Conservation (phyloP, 345 rosid genomes). For the Salix purpurea region DNA sequence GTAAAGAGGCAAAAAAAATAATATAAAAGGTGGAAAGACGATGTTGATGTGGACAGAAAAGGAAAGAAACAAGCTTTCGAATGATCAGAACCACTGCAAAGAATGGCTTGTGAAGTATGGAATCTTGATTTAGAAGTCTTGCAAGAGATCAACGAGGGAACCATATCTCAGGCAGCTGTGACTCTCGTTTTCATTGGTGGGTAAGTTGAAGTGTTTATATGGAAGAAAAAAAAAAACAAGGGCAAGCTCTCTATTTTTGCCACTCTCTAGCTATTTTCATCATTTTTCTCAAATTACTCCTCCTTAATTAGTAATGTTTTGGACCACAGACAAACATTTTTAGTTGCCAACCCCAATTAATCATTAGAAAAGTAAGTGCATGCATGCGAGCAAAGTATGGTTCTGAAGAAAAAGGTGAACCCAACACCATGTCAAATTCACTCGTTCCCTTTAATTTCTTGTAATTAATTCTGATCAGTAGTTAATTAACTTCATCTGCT, state of each 20-base stretch:
- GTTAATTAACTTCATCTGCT: neutral
- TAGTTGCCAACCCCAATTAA: neutral
- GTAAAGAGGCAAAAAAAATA: neutral
- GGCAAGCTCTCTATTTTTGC: too few relatives aligned
- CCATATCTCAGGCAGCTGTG: neutral
- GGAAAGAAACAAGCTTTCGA: slow-evolving; percentile 19
- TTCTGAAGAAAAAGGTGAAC: neutral
- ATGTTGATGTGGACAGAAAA: slow-evolving; percentile 39
- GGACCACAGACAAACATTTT: neutral
- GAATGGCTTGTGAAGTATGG: slow-evolving; percentile 25
- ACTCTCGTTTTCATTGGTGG: neutral
- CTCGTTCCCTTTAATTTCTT: neutral
- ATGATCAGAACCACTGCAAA: slow-evolving; percentile 11
- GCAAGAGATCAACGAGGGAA: neutral
- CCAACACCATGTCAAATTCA: neutral
- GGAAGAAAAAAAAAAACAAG: too few relatives aligned
- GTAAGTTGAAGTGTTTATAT: too few relatives aligned
- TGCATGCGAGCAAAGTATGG: neutral
- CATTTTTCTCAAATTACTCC: neutral
- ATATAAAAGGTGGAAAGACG: slow-evolving; percentile 23
- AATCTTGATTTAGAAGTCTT: slow-evolving; percentile 13
- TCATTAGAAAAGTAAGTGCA: neutral
- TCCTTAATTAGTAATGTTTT: neutral
- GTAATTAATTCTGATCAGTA: too few relatives aligned
- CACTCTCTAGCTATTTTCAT: too few relatives aligned